Base-by-base conservation (phyloP, 805 yeast genomes). In the Scheffersomyces spartinae region DNA sequence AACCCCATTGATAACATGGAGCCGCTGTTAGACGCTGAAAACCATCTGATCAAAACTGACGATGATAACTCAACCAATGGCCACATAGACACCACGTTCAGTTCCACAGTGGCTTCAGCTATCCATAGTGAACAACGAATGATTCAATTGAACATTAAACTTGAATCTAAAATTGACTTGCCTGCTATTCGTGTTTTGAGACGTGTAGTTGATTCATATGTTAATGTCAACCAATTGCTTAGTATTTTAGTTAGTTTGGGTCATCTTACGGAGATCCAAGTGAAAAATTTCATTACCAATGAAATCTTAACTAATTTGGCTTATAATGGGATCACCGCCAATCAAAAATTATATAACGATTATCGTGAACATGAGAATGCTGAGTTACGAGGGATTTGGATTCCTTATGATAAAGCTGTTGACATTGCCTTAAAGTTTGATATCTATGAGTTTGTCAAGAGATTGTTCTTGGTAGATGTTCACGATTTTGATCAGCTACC, bases 321-420 rank as follows among this genome's bases (percentile, higher is more conserved):
- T n/a, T 42, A 38, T 21, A 40, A 45, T 13, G 23, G 37, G 15
- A 29, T 21, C 18, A 29, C 28, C 17, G 27, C 37, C 5, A 33
- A 40, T 12, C 39, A 39, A 20, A 32, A 38, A 8, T 28, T 31
- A 9, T 43, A 34, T 28, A 41, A 44, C 26, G 63, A 60, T 39
- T 46, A 38, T 18, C 34, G 51, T 4, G 26, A 35, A n/a, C 50
- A 49, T 32, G 49, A 43, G 12, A 46, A 48, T 29, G 17, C 32
- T 4, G 35, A 33, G 20, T 30, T 59, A 17, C 37, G 47, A 17
- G 67, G 67, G 0, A 26, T 58, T 12, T 60, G 67, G 67, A 45
- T 60, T 13, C 53, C 65, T 9, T 60, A 56, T 40, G 67, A 59
- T 29, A 55, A 50, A 36, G 64, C 65, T 2, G 61, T 60, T 10